These are phyloP conservation scores for Cladosporium sp. DNA, from an alignment of 2,329 filamentous ascomycete genomes.

Conservation along the genomic window DNA sequence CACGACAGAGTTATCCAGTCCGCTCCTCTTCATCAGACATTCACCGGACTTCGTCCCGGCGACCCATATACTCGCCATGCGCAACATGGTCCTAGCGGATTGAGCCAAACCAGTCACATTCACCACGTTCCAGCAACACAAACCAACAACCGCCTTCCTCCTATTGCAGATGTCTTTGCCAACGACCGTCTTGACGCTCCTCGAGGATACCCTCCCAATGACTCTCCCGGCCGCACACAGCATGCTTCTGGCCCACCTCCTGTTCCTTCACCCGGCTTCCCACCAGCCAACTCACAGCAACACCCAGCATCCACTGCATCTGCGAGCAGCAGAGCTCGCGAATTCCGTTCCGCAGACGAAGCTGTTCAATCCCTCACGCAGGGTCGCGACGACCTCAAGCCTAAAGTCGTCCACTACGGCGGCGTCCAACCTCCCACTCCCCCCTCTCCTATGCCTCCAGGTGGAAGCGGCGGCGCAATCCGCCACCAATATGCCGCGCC, in stretches of 20 bases:
- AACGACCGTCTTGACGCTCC: conserved; percentile 60
- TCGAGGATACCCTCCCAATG: conserved; percentile 45
- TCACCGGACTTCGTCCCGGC: conserved; percentile 81
- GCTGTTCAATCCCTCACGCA: conserved; percentile 85
- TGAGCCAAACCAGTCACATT: conserved; percentile 82
- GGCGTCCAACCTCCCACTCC: conserved; percentile 91
- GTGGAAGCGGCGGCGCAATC: not conserved
- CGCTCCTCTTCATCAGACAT: conserved; percentile 88
- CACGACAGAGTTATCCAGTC: conserved; percentile 96
- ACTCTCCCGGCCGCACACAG: conserved; percentile 58
- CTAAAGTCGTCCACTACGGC: conserved; percentile 91
- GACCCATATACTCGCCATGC: conserved; percentile 34
- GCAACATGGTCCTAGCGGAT: conserved; percentile 75
- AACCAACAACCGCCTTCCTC: conserved; percentile 86
- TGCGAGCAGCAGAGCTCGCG: conserved; percentile 60
- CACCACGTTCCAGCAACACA: conserved; percentile 84
- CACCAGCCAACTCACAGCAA: conserved; percentile 44
- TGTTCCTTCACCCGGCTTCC: conserved; percentile 73
- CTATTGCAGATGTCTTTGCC: conserved; percentile 91
- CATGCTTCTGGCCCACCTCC: conserved; percentile 63
- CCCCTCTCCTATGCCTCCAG: conserved; percentile 65
- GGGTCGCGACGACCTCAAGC: conserved; percentile 86
- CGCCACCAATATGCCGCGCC: conserved; percentile 15
- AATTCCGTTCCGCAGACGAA: conserved; percentile 94
- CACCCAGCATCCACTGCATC: conserved; percentile 44